Evolutionary conservation across 1,284 basidiomycete species (phyloP).

Genomic region (Tilletia walkeri): DNA sequence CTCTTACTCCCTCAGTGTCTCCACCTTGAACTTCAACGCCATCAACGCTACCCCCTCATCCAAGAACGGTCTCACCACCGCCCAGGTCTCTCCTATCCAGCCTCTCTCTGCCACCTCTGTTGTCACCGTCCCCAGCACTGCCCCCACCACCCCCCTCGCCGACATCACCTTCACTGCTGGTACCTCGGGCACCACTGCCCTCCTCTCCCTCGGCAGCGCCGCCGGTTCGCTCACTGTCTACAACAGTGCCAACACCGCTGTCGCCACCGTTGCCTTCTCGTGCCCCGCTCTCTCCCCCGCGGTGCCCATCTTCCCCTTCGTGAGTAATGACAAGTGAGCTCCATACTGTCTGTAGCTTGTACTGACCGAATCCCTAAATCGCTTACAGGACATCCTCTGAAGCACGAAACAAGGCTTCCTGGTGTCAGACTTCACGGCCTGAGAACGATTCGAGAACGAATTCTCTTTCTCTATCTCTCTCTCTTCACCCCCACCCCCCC

Average conservation of each 20-base stretch:
- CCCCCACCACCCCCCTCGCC: conserved; percentile 15
- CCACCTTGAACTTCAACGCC: conserved; percentile 10
- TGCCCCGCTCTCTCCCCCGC: conserved; percentile 16
- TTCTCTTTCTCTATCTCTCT: background rate
- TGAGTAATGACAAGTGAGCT: too few species aligned
- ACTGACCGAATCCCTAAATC: too few species aligned
- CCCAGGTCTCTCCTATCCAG: conserved; percentile 2
- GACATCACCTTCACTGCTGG: conserved; percentile 13
- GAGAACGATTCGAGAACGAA: too few species aligned
- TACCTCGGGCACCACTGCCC: conserved; percentile 14
- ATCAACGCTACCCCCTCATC: conserved; percentile 10
- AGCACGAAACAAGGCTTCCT: background rate
- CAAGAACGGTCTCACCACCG: conserved; percentile 10
- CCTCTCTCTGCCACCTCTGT: background rate
- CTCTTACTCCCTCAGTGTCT: background rate
- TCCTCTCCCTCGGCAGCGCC: conserved; percentile 12
- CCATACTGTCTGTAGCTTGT: too few species aligned
- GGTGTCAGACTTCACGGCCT: background rate
- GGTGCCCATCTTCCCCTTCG: conserved; percentile 17
- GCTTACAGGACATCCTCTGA: background rate
- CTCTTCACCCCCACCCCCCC: background rate
- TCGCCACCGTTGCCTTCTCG: conserved; percentile 12
- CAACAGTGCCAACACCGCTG: conserved; percentile 8
- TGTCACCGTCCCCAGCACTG: conserved; percentile 5
- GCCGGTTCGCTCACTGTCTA: conserved; percentile 9